Conservation (phyloP, 169 alveolate species). For the Eimeria falciformis region DNA sequence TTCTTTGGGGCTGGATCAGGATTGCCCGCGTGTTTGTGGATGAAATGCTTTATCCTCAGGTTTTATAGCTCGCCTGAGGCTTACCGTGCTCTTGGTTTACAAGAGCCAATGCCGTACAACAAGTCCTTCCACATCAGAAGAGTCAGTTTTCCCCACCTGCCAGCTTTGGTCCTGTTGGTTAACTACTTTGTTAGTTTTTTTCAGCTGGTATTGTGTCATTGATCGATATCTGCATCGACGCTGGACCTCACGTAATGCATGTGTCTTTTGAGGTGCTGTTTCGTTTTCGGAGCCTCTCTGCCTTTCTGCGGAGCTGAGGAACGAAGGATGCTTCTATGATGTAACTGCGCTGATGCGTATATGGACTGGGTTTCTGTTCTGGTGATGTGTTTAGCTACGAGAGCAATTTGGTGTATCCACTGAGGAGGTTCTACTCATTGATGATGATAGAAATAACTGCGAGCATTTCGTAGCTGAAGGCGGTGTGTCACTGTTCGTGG, state of each 20-base stretch:
- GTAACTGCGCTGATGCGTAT: no score
- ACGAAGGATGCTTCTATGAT: no score
- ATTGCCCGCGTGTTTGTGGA: neutral
- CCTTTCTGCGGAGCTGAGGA: neutral
- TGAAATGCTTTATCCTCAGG: neutral
- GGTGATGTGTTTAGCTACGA: neutral
- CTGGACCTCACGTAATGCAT: no score
- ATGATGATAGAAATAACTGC: conserved; percentile 57
- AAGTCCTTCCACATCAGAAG: conserved; percentile 39
- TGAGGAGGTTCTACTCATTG: conserved; percentile 52
- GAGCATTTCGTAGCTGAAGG: conserved; percentile 20
- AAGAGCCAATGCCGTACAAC: conserved; percentile 43
- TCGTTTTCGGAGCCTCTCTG: neutral
- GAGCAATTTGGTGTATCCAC: conserved; percentile 30
- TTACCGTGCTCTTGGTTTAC: conserved; percentile 16
- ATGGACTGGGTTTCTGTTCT: neutral
- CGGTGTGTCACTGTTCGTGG: conserved; percentile 40
- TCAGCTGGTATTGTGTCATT: neutral
- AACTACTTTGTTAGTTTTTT: no score
- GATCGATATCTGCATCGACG: no score
- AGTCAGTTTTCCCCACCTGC: neutral
- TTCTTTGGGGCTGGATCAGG: no score
- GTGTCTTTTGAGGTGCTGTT: no score
- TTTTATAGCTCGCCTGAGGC: conserved; percentile 17
- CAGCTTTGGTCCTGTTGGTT: no score